Evolutionary conservation across 192 early-diverging fungal genomes (phyloP).

Genomic region (Physocladia obscura): DNA sequence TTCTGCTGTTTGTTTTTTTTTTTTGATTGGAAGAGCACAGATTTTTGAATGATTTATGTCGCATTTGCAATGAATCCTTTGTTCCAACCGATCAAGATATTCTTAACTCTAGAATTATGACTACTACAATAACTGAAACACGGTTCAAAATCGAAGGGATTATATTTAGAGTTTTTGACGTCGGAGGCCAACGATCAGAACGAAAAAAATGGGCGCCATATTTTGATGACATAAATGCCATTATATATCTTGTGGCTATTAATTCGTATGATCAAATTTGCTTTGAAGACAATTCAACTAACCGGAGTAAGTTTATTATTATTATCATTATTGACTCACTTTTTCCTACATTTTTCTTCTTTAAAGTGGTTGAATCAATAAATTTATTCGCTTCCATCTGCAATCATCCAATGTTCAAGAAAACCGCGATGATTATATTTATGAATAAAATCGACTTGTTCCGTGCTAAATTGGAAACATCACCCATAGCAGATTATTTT

Average conservation of each 20-base stretch:
- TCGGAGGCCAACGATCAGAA: slow-evolving; percentile 67
- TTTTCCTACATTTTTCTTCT: not conserved
- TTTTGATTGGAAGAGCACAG: not conserved
- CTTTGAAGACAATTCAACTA: slow-evolving; percentile 62
- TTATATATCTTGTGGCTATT: slow-evolving; percentile 69
- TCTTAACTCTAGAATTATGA: slow-evolving; percentile 66
- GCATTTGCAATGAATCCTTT: slow-evolving; percentile 52
- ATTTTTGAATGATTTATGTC: slow-evolving; percentile 43
- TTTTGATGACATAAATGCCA: slow-evolving; percentile 69
- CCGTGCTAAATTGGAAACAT: slow-evolving; percentile 41
- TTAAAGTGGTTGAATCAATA: slow-evolving; percentile 47
- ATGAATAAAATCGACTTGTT: slow-evolving; percentile 61
- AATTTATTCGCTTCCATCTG: slow-evolving; percentile 50
- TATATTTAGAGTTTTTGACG: slow-evolving; percentile 66
- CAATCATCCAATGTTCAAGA: slow-evolving; percentile 52
- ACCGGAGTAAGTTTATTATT: slow-evolving; percentile 44
- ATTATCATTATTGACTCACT: not conserved
- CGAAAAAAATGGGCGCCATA: slow-evolving; percentile 71
- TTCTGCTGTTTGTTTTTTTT: not conserved
- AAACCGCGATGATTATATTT: slow-evolving; percentile 55
- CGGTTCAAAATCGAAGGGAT: slow-evolving; percentile 61
- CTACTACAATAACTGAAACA: slow-evolving; percentile 70
- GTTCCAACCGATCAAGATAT: slow-evolving; percentile 70
- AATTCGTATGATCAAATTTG: slow-evolving; percentile 65
- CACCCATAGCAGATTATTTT: slow-evolving; percentile 45